These are phyloP conservation scores for Boletales sp. DNA, from an alignment of 768 basidiomycete genomes.

Conservation along the genomic window DNA sequence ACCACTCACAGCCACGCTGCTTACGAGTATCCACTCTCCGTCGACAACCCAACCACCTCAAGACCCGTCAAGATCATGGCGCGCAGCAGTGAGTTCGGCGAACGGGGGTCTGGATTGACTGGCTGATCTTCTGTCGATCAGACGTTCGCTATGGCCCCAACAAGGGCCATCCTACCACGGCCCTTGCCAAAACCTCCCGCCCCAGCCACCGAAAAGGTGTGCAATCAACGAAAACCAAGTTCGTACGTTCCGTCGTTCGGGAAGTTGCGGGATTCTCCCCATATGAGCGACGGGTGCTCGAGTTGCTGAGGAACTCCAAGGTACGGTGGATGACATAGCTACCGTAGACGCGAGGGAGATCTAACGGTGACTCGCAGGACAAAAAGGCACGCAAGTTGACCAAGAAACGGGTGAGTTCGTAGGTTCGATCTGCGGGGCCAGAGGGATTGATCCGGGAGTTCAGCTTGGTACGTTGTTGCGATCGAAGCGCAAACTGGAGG, in stretches of 20 bases:
- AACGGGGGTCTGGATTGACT: neutral
- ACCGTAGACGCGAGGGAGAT: neutral
- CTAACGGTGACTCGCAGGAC: conserved; percentile 51
- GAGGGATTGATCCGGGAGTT: neutral
- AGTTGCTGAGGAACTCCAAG: conserved; percentile 97
- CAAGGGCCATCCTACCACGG: conserved; percentile 85
- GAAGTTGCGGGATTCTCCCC: conserved; percentile 98
- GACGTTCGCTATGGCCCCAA: conserved; percentile 84
- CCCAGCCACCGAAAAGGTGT: conserved; percentile 93
- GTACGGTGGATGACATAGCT: conserved; percentile 39
- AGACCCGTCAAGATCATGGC: conserved; percentile 64
- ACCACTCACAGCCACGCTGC: conserved; percentile 42
- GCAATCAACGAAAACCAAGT: conserved; percentile 84
- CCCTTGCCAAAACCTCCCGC: conserved; percentile 67
- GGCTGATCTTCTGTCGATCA: conserved; percentile 30
- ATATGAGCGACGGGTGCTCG: conserved; percentile 97
- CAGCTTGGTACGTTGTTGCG: conserved; percentile 97
- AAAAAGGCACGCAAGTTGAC: conserved; percentile 99
- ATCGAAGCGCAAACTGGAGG: conserved; percentile 98
- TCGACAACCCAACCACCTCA: conserved; percentile 33
- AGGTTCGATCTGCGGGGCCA: conserved; percentile 31
- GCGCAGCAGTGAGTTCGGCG: conserved; percentile 61
- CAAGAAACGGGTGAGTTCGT: conserved; percentile 95
- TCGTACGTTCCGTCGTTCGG: conserved; percentile 89
- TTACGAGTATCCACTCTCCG: neutral